A percentile compares a stretch with the other conserved stretches of the same genome.
Evolutionary conservation across 1,284 basidiomycete genomes (phyloP).

Genomic region (Macrocybe sp.): DNA sequence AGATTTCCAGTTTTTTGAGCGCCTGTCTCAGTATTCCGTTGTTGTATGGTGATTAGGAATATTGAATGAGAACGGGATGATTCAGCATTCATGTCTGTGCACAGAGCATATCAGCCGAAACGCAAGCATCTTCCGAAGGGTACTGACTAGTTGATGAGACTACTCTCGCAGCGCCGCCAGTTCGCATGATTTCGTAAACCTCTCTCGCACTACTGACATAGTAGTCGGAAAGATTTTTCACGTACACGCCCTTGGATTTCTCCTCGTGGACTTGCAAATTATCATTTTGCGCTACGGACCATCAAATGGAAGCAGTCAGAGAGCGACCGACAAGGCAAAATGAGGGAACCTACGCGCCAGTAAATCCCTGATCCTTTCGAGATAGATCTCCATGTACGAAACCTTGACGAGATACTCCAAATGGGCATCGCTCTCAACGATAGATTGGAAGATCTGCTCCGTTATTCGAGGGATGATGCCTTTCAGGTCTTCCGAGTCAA

Average conservation of each 20-base stretch:
- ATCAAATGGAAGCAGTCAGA: slow-evolving; percentile 6
- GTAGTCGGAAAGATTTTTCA: slow-evolving; percentile 96
- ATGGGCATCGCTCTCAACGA: slow-evolving; percentile 91
- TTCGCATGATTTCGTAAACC: slow-evolving; percentile 99
- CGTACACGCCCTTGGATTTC: slow-evolving; percentile 96
- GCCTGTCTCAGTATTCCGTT: slow-evolving; percentile 94
- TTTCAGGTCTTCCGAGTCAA: slow-evolving; percentile 87
- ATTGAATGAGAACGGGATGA: slow-evolving; percentile 99
- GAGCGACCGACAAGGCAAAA: background rate
- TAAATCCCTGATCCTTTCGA: slow-evolving; percentile 95
- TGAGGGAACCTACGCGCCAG: slow-evolving; percentile 75
- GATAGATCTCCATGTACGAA: slow-evolving; percentile 99
- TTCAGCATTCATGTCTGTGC: slow-evolving; percentile 98
- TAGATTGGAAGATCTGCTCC: slow-evolving; percentile 98
- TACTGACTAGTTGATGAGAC: slow-evolving; percentile 91
- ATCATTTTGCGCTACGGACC: slow-evolving; percentile 84
- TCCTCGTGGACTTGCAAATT: slow-evolving; percentile 99
- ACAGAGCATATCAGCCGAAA: slow-evolving; percentile 9
- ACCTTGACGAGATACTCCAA: slow-evolving; percentile 99
- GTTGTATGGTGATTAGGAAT: slow-evolving; percentile 96
- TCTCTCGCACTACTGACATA: slow-evolving; percentile 97
- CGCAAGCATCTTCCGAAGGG: background rate
- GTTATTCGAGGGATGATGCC: slow-evolving; percentile 99
- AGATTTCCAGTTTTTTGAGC: slow-evolving; percentile 96
- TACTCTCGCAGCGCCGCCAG: slow-evolving; percentile 87